Conservation (phyloP, 2,329 filamentous ascomycete genomes). For the Chalaropsis ovoidea region DNA sequence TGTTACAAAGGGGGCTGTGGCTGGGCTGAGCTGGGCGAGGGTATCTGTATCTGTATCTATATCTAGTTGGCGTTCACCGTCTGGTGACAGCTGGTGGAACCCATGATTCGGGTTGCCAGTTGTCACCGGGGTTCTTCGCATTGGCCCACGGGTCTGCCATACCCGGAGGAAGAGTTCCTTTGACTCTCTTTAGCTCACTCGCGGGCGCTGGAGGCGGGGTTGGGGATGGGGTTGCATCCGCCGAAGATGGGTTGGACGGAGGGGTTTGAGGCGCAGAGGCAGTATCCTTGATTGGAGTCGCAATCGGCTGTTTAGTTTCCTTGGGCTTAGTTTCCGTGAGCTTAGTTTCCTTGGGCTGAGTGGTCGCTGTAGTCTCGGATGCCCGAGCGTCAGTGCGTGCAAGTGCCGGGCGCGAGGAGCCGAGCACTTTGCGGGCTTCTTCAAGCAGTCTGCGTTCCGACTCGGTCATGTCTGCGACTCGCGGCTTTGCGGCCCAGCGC, state of each 20-base stretch:
- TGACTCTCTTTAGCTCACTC: slow-evolving; percentile 16
- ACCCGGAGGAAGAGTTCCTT: slow-evolving; percentile 25
- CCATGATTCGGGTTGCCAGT: slow-evolving; percentile 60
- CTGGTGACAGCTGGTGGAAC: slow-evolving; percentile 37
- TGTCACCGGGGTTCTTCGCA: slow-evolving; percentile 47
- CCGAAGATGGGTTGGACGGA: neutral
- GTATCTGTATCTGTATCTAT: neutral
- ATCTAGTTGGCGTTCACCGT: slow-evolving; percentile 19
- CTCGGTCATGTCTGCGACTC: slow-evolving; percentile 37
- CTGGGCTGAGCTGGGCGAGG: neutral
- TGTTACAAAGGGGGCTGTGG: slow-evolving; percentile 1
- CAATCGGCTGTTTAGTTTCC: neutral
- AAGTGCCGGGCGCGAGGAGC: slow-evolving; percentile 3
- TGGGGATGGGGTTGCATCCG: neutral
- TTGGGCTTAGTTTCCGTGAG: too few relatives aligned
- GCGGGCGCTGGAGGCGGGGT: neutral
- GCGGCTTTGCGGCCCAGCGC: slow-evolving; percentile 51
- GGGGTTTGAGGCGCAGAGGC: neutral
- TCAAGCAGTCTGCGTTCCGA: slow-evolving; percentile 26
- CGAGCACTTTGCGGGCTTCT: slow-evolving; percentile 21
- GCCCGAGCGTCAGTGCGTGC: neutral
- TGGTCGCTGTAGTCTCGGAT: slow-evolving; percentile 26
- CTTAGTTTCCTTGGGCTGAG: slow-evolving; percentile 16
- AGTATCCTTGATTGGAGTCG: neutral
- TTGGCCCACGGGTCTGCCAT: slow-evolving; percentile 49